Base-by-base conservation (phyloP, 495 filamentous ascomycete species). In the Aspergillus steynii region DNA sequence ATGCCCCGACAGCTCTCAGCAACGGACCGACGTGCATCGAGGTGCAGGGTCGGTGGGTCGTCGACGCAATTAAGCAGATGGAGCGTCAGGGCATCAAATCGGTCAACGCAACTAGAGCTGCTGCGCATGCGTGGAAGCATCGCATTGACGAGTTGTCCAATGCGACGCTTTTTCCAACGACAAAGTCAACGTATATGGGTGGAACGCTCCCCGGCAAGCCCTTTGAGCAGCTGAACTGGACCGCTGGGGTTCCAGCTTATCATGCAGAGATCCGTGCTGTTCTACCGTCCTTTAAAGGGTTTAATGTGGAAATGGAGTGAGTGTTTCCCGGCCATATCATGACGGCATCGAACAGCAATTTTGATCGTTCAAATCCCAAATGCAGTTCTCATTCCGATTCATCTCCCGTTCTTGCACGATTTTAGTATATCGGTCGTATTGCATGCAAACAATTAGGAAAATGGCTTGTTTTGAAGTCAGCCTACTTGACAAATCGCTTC, bases 11-110 rank as follows among this genome's bases (percentile, higher is more conserved):
- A 15, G 74, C 74, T 20, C 76, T 84, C 61, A 65, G 63, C 66
- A 84, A 84, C 62, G 82, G 80, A 0, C 81, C 82, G 0, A 72
- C 69, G 3, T 76, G 73, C 50, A 74, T 80, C 29, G 81, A 85
- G 59, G 60, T 76, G 20, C 81, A 83, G 61, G 79, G 76, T 14
- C 74, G 81, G 27, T 84, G 80, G 81, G 78, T 86, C 47, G 70
- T 74, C 25, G 78, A 82, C 56, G 72, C 74, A 6, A 76, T 85
- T 53, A 62, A 65, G 46, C 72, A 77, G 53, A 71, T 78, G 53
- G 61, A 71, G 45, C 69, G 76, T 25, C 68, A 80, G 32, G 66
- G 71, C 7, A 70, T 84, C 53, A 73, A 64, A 29, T 77, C 71
- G 26, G 67, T 81, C 32, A 72, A 84, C 46, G 65, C 81, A 5